These are phyloP conservation scores for Metarhizium album DNA, from an alignment of 2,329 filamentous ascomycete genomes.

Conservation along the genomic window DNA sequence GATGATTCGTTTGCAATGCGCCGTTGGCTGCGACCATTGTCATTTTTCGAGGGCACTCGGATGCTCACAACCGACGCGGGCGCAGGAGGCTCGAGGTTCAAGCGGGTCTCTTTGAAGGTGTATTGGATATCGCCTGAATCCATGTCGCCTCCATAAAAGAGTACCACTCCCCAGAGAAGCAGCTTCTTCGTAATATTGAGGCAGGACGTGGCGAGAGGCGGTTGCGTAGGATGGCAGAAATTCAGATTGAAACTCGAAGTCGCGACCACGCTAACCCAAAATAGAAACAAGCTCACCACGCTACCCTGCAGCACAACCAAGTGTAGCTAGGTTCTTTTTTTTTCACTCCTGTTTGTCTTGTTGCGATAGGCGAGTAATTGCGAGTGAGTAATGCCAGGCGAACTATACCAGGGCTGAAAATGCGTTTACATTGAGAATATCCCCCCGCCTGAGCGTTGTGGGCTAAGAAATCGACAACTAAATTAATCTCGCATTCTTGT, in stretches of 20 bases:
- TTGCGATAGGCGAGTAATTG: too few species aligned
- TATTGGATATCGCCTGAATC: slow-evolving; percentile 49
- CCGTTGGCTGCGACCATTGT: slow-evolving; percentile 32
- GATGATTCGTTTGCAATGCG: slow-evolving; percentile 22
- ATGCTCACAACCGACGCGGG: slow-evolving; percentile 61
- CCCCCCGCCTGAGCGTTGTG: too few species aligned
- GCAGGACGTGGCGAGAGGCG: slow-evolving; percentile 11
- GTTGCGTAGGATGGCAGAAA: slow-evolving; percentile 23
- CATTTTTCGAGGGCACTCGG: slow-evolving; percentile 47
- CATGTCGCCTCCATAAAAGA: slow-evolving; percentile 57
- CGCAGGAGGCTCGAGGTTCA: slow-evolving; percentile 68
- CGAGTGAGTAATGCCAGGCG: too few species aligned
- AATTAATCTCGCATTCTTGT: too few species aligned
- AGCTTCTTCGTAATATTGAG: not conserved
- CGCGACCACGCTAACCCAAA: slow-evolving; percentile 25
- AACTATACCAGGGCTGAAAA: too few species aligned
- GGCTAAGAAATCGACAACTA: too few species aligned
- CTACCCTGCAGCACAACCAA: not conserved
- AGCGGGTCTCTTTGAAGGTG: slow-evolving; percentile 77
- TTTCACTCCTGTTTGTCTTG: too few species aligned
- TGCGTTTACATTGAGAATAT: too few species aligned
- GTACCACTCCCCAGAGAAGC: slow-evolving; percentile 4
- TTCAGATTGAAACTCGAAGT: slow-evolving; percentile 16
- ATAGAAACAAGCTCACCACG: slow-evolving; percentile 22
- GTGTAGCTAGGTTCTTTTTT: too few species aligned